These are phyloP conservation scores for Quercus bicolor DNA, from an alignment of 306 rosid species.

Conservation along the genomic window DNA sequence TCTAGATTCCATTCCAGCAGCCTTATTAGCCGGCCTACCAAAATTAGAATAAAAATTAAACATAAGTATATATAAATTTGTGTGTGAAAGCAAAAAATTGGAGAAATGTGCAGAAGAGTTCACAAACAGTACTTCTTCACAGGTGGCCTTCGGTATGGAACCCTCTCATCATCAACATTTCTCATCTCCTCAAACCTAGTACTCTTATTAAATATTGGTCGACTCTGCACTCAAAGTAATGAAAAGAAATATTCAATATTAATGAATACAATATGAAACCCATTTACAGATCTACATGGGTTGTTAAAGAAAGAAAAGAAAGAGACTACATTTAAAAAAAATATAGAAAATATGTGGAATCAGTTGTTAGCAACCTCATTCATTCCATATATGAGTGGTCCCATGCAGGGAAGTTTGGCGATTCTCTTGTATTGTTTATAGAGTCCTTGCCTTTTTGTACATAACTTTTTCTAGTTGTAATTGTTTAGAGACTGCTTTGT, in stretches of 20 bases:
- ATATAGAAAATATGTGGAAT: no score
- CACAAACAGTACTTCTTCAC: constrained; percentile 55
- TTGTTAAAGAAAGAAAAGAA: background rate
- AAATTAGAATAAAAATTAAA: constrained; percentile 17
- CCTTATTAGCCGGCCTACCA: constrained; percentile 64
- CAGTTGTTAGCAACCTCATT: no score
- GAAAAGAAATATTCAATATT: background rate
- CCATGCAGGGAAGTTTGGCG: no score
- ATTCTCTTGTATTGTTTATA: no score
- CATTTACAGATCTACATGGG: background rate
- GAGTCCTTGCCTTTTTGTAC: no score
- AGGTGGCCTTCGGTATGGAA: constrained; percentile 68
- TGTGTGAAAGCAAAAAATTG: background rate
- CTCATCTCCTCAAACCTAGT: constrained; percentile 98
- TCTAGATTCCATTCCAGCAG: constrained; percentile 83
- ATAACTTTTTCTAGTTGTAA: no score
- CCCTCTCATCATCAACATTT: constrained; percentile 69
- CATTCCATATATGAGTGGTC: no score
- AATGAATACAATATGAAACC: background rate
- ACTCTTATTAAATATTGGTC: constrained; percentile 90
- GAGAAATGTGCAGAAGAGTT: background rate
- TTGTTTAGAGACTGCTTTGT: no score
- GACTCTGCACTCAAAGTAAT: constrained; percentile 61
- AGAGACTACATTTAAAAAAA: background rate
- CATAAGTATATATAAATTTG: background rate